Evolutionary conservation across 805 yeast species (phyloP).

Genomic region (Candida multigemmis): DNA sequence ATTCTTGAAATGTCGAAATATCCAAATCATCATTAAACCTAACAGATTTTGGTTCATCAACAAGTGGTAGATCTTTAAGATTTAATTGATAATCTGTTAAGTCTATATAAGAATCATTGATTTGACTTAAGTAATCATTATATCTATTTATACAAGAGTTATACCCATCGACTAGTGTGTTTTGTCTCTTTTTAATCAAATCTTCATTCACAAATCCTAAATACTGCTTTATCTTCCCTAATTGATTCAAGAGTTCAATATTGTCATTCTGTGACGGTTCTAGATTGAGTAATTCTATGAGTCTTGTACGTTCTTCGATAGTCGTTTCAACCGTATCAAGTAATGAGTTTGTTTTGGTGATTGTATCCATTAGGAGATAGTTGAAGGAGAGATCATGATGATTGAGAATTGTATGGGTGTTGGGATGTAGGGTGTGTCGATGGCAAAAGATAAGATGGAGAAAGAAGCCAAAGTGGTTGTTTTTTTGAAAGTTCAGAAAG

Average conservation of each 20-base stretch:
- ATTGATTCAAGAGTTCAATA: conserved; percentile 20
- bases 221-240: conserved; percentile 16
- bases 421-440: too few species aligned
- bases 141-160: too few species aligned
- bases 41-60: conserved; percentile 17
- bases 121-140: too few species aligned
- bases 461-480: too few species aligned
- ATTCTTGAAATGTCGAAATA: conserved; percentile 23
- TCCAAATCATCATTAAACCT: conserved; percentile 32
- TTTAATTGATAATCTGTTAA: conserved; percentile 20
- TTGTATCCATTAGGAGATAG: conserved; percentile 11
- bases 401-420: conserved; percentile 7
- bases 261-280: conserved; percentile 32
- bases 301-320: conserved; percentile 24
- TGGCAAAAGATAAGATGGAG: too few species aligned
- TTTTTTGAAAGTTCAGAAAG: too few species aligned
- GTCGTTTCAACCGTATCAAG: conserved; percentile 18
- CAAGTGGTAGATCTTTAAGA: conserved; percentile 3
- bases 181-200: conserved; percentile 10
- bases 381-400: conserved; percentile 2
- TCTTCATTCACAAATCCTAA: conserved; percentile 22
- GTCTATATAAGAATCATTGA: conserved; percentile 18
- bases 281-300: conserved; percentile 17
- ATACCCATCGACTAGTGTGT: conserved; percentile 8
- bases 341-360: conserved; percentile 9